These are phyloP conservation scores for Xylaria scruposa DNA, from an alignment of 495 filamentous ascomycete genomes.

Conservation along the genomic window DNA sequence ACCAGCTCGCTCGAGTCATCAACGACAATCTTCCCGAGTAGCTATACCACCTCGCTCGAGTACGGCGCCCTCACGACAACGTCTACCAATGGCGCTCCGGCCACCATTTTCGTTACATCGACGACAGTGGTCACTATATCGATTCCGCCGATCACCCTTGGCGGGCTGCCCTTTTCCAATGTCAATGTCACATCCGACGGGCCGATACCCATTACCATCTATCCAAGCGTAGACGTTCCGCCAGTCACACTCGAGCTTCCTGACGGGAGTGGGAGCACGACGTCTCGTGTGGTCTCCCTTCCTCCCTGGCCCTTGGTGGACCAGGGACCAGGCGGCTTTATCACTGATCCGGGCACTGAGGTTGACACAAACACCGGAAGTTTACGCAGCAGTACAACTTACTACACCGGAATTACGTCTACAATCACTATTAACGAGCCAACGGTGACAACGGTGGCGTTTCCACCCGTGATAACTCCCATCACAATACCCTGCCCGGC, in stretches of 20 bases:
- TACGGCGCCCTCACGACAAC: slow-evolving; percentile 23
- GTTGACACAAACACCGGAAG: background rate
- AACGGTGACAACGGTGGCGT: slow-evolving; percentile 13
- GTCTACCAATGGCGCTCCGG: background rate
- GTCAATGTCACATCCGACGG: background rate
- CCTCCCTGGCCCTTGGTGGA: slow-evolving; percentile 33
- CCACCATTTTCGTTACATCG: slow-evolving; percentile 22
- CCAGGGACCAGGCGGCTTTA: slow-evolving; percentile 2
- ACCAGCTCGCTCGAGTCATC: no score
- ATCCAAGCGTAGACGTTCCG: slow-evolving; percentile 32
- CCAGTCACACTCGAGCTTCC: slow-evolving; percentile 25
- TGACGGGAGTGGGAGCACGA: slow-evolving; percentile 19
- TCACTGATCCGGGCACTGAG: slow-evolving; percentile 10
- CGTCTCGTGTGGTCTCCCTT: slow-evolving; percentile 26
- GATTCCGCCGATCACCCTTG: slow-evolving; percentile 20
- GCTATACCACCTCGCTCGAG: slow-evolving; percentile 35
- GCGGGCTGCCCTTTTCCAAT: slow-evolving; percentile 27
- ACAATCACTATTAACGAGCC: background rate
- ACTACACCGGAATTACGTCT: background rate
- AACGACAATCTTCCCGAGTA: no score
- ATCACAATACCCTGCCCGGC: slow-evolving; percentile 5
- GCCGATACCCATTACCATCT: background rate
- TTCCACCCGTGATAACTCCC: background rate
- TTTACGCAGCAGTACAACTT: background rate
- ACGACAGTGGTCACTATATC: slow-evolving; percentile 31